phyloP scores from a whole-genome alignment of 345 rosid species.

The Crucihimalaya himalaica region DNA sequence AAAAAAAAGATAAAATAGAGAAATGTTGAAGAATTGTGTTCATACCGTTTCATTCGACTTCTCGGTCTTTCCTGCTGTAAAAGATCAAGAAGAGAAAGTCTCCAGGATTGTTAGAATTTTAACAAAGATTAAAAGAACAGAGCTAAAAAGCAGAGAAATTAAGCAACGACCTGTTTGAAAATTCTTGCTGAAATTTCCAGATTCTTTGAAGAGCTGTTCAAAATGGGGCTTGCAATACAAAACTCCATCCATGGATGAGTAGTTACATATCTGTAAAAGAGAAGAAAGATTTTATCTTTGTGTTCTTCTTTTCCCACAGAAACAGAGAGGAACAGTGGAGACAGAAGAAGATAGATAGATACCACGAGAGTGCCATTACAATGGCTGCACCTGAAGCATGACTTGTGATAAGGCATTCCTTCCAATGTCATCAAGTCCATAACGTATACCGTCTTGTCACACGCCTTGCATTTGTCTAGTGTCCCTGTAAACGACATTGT shows the following conservation, averaged over 20 bases:
- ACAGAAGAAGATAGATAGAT: constrained; percentile 22
- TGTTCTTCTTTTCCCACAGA: background rate
- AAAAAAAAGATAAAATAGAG: background rate
- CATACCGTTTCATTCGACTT: constrained; percentile 58
- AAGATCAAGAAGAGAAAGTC: background rate
- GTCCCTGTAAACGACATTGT: constrained; percentile 87
- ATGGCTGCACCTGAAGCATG: constrained; percentile 93
- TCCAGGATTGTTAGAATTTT: constrained; percentile 6
- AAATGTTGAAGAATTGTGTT: background rate
- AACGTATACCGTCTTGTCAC: constrained; percentile 84
- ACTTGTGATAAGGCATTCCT: constrained; percentile 88
- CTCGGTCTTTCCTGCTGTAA: constrained; percentile 51
- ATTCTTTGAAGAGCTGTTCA: constrained; percentile 95
- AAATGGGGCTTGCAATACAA: constrained; percentile 91
- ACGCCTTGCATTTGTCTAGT: constrained; percentile 90
- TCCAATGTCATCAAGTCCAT: constrained; percentile 84
- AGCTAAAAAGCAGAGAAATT: background rate
- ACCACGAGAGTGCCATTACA: constrained; percentile 94
- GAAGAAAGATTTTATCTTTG: background rate
- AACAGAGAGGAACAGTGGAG: constrained; percentile 23
- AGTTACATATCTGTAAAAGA: constrained; percentile 73
- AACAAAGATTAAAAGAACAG: background rate
- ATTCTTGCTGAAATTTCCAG: constrained; percentile 95
- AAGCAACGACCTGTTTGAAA: constrained; percentile 66
- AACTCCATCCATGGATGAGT: constrained; percentile 97